phyloP scores from a whole-genome alignment of 1,139 yeast species.

The Candida dubliniensis region DNA sequence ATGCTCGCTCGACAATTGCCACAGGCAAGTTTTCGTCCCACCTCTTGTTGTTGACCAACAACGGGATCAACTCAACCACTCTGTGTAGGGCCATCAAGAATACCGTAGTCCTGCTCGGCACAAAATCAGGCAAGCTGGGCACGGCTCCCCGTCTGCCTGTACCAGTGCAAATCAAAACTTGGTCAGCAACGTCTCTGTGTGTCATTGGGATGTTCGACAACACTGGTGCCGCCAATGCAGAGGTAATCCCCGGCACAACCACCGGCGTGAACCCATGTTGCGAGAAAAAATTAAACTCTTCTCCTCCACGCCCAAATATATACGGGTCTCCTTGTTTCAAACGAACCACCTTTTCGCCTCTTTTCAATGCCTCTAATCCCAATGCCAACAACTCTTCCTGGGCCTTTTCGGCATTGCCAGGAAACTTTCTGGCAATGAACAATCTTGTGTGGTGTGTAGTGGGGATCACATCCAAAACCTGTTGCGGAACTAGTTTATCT shows the following conservation, averaged over 20 bases:
- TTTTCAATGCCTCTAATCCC: slow-evolving; percentile 63
- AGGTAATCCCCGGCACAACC: slow-evolving; percentile 87
- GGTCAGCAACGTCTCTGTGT: slow-evolving; percentile 90
- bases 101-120: slow-evolving; percentile 72
- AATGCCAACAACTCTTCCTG: slow-evolving; percentile 76
- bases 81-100: slow-evolving; percentile 92
- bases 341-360: slow-evolving; percentile 80
- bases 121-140: slow-evolving; percentile 77
- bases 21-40: slow-evolving; percentile 81
- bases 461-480: slow-evolving; percentile 81
- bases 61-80: slow-evolving; percentile 64
- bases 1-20: slow-evolving; percentile 86
- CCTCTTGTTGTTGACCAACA: slow-evolving; percentile 47
- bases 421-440: slow-evolving; percentile 90
- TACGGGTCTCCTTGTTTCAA: slow-evolving; percentile 97
- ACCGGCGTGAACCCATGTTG: slow-evolving; percentile 66
- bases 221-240: slow-evolving; percentile 90
- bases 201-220: slow-evolving; percentile 86
- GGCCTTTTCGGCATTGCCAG: slow-evolving; percentile 94
- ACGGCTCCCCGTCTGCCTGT: slow-evolving; percentile 87
- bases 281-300: slow-evolving; percentile 72
- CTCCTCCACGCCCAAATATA: slow-evolving; percentile 96
- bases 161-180: slow-evolving; percentile 90
- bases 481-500: slow-evolving; percentile 89
- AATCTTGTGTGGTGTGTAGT: slow-evolving; percentile 55